Evolutionary conservation across 2,329 filamentous ascomycete species (phyloP).

Genomic region (Aspergillus sp.): DNA sequence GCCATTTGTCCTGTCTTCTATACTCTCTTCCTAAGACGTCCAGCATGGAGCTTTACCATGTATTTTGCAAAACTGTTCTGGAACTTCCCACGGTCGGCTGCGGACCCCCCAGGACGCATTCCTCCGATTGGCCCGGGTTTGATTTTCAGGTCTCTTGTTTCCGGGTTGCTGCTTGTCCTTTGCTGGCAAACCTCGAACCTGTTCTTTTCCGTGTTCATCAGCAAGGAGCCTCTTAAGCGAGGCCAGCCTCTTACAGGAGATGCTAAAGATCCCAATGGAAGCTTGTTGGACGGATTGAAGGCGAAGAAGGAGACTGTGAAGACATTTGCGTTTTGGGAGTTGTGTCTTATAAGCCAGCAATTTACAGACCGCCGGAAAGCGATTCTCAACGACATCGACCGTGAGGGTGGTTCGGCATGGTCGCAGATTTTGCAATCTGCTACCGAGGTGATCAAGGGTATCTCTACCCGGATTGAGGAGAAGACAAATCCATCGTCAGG

Average conservation of each 20-base stretch:
- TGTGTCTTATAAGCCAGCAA: slow-evolving; percentile 68
- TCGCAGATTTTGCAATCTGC: slow-evolving; percentile 67
- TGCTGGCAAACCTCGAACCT: slow-evolving; percentile 73
- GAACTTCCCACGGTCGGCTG: slow-evolving; percentile 65
- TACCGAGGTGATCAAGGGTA: slow-evolving; percentile 59
- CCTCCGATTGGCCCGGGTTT: slow-evolving; percentile 54
- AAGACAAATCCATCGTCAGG: slow-evolving; percentile 45
- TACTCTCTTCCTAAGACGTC: slow-evolving; percentile 53
- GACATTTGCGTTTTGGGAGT: slow-evolving; percentile 86
- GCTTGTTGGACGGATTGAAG: slow-evolving; percentile 73
- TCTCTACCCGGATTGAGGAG: slow-evolving; percentile 61
- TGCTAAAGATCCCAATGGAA: slow-evolving; percentile 87
- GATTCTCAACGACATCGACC: slow-evolving; percentile 82
- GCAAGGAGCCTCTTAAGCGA: slow-evolving; percentile 74
- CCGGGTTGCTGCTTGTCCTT: slow-evolving; percentile 60
- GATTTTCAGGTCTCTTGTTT: slow-evolving; percentile 50
- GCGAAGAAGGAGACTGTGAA: slow-evolving; percentile 72
- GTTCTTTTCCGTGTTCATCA: slow-evolving; percentile 73
- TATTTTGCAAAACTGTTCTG: slow-evolving; percentile 65
- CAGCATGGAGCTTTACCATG: slow-evolving; percentile 64
- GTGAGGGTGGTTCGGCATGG: slow-evolving; percentile 73
- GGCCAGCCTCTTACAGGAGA: slow-evolving; percentile 75
- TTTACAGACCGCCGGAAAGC: slow-evolving; percentile 69
- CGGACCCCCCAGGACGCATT: slow-evolving; percentile 48
- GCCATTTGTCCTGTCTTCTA: slow-evolving; percentile 54